Evolutionary conservation across 2,329 filamentous ascomycete genomes (phyloP), one percentile per base, ranked within the genome.

Genomic region (Arthrobotrys conoides): DNA sequence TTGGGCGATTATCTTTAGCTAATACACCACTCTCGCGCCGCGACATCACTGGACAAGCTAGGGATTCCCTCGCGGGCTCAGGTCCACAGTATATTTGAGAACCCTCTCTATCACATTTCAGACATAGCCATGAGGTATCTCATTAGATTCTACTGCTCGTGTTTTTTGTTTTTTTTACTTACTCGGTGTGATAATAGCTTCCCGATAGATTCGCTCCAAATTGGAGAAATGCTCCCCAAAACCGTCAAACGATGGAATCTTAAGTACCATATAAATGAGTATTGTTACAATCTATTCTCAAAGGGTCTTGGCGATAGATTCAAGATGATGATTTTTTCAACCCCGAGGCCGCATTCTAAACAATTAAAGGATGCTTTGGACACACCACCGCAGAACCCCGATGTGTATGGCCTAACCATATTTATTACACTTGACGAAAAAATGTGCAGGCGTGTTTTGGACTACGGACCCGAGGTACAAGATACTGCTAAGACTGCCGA

Each of bases 381-480:
- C 36, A 16, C 51, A n/a, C 16, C 44, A 48, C 12, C 51, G 6
- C 22, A 22, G n/a, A 10, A 20, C 22, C 20, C n/a, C 48, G 14
- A 14, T 10, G 18, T 18, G 2, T 64, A 72, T 18, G 51, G 55
- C 2, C 14, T 76, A n/a, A 16, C 20, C 5, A 24, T 76, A 14
- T 63, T 24, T 44, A 10, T 79, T 12, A 55, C 49, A 16, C 18
- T 73, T 5, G 61, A 73, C 18, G 63, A 64, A 24, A 51, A 85
- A 84, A 41, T 84, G 83, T 72, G 82, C 96, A 14, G 84, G 87
- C 3, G 86, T 96, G 55, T 91, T 91, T 1, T 86, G 97, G 96
- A 99, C 81, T 92, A 94, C 83, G 96, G 96, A 0, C 96, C 96
- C 4, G 86, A 91, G 0, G 93, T 93, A 1, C 94, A 98, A 83